Conservation (phyloP, 2,329 filamentous ascomycete species). For the Clonostachys chloroleuca region DNA sequence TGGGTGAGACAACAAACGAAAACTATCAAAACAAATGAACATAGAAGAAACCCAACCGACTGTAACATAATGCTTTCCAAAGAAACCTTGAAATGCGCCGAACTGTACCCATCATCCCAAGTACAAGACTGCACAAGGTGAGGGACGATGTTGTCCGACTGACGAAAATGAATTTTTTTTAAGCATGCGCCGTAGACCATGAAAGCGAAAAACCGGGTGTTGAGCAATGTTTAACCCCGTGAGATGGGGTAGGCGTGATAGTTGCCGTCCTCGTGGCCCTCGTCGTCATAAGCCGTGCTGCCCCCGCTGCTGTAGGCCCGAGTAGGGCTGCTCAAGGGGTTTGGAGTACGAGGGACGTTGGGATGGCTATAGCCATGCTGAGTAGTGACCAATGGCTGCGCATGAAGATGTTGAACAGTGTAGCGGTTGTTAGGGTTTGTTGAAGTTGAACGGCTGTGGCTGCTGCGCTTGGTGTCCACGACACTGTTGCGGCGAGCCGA, state of each 20-base stretch:
- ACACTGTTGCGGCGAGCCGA: constrained; percentile 23
- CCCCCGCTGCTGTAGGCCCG: constrained; percentile 12
- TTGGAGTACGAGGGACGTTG: constrained; percentile 19
- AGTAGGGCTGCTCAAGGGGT: constrained; percentile 10
- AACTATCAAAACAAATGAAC: neutral
- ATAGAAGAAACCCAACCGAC: too few relatives aligned
- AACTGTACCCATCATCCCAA: too few relatives aligned
- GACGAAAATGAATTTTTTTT: neutral
- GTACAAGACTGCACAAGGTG: neutral
- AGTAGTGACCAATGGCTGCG: neutral
- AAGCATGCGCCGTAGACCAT: neutral
- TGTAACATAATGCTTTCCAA: too few relatives aligned
- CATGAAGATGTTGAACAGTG: constrained; percentile 7
- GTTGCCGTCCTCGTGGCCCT: constrained; percentile 23
- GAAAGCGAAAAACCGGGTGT: neutral
- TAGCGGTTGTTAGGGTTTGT: constrained; percentile 9
- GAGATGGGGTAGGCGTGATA: constrained; percentile 27
- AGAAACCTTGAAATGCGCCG: too few relatives aligned
- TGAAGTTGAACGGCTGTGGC: constrained; percentile 17
- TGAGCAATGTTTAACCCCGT: neutral
- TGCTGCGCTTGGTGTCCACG: constrained; percentile 24
- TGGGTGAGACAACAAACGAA: neutral
- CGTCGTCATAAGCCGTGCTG: constrained; percentile 13
- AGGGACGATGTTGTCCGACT: neutral
- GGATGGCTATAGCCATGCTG: constrained; percentile 2